Base-by-base conservation (phyloP, 2,329 filamentous ascomycete species). In the Fusarium foetens region DNA sequence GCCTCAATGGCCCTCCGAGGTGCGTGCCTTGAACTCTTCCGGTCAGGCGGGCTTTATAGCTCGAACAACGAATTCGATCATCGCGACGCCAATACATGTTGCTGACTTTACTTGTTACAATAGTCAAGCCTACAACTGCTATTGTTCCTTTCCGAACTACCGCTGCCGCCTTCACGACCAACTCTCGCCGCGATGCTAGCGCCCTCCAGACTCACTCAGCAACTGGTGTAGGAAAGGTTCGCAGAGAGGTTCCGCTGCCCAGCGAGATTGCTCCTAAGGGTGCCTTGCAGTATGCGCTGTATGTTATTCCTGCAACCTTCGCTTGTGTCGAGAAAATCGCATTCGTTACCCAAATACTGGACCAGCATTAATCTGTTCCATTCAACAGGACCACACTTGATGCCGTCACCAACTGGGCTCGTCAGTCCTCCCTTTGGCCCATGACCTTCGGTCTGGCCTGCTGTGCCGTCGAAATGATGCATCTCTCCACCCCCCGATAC, bases 391-490 rank as follows among this genome's bases (percentile, higher is more conserved):
- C 93, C 60, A 92, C 92, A 9, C 87, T 94, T 79, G 93, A 97
- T 80, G 87, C 92, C 78, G 87, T 96, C 71, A 85, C 92, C 82
- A 95, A 95, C 85, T 97, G 94, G 94, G 92, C 90, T 41, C 91
- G 94, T 55, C 93, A 96, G 83, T 90, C 91, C 61, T 97, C 94
- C 21, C 86, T 96, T 58, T 97, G 94, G 94, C 94, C 94, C 75
- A 91, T 97, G 88, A 94, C 92, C 54, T 97, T 97, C 81, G 94
- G 92, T 57, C 91, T 96, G 53, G 94, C 94, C 78, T 97, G 94
- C 88, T 97, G 94, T 83, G 93, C 92, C 82, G 85, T 97, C 80
- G 94, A 97, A 81, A 97, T 97, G 94, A 97, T 97, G 94, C 93
- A 95, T 81, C 87, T 94, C 25, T 96, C 93, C 36, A 94, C 93